Base-by-base conservation (phyloP, 192 early-diverging fungal species). In the Rhizophagus clarus region DNA sequence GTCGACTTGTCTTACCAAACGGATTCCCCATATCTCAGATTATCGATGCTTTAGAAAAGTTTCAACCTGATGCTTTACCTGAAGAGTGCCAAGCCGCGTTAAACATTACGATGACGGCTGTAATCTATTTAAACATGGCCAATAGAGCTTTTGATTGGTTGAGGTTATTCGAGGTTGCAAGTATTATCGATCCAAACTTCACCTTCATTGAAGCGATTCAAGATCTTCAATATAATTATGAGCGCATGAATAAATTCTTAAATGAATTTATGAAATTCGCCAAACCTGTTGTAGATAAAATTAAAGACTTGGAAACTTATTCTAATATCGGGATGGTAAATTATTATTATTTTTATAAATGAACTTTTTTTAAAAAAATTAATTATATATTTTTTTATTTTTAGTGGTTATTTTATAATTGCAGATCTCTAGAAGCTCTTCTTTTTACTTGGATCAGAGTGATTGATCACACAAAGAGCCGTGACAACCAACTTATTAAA, bases 311-410 rank as follows among this genome's bases (percentile, higher is more conserved):
- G 10, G n/a, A 28, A 51, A 51, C 5, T 28, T 72, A 72, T 72
- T 31, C 71, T 49, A 72, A 26, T 24, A 49, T 72, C 12, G 45
- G n/a, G 7, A n/a, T 28, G 14, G 71, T 72, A 72, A 63, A 64
- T 64, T 28, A 64, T 26, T 20, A 6, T 56, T 56, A 6, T 0
- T 51, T 3, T 15, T 56, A 5, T 20, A 20, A n/a, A 56, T 15
- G 14, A 49, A 49, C 17, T 4, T 45, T 12, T 45, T 11, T 67
- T 32, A 20, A 17, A 34, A 8, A n/a, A 34, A 40, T 72, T n/a
- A 45, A 28, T 29, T 1, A 32, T 32, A 32, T 15, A 28, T 72
- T 4, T 49, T 72, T 72, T 31, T 5, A 6, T 17, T 28, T 28
- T 20, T 28, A 72, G 71, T 72, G 71, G 71, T 49, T 72, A 45